Evolutionary conservation across 441 rosid species (phyloP), one percentile per base, ranked within the genome.

Genomic region (Capsella rubella): DNA sequence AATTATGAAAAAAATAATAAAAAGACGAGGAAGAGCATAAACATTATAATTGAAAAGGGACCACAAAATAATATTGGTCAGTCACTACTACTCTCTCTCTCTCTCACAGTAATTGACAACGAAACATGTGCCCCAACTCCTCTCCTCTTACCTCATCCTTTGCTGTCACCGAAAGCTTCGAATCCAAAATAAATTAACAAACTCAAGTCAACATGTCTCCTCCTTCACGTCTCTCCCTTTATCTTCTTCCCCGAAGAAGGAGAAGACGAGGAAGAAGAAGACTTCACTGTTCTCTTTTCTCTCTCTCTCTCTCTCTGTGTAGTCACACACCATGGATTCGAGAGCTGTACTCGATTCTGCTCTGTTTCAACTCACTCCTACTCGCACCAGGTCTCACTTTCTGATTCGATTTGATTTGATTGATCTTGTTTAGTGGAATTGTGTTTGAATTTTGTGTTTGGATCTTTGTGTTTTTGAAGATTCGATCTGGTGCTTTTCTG

Each of bases 301-400:
- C 5, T 39, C 42, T 37, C 40, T 53, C 45, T 76, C 9, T 54
- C 46, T 71, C 52, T 62, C 77, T 66, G 11, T 7, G 54, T 0
- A 45, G 21, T 3, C 47, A 43, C 18, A 4, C 16, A 43, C 74
- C 31, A 86, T 87, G 88, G 87, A 82, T n/a, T 81, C 89, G 2
- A 29, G 78, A 29, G 51, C 81, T 75, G 64, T 79, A 5, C 86
- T 90, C 54, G 92, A 89, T 79, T 83, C 81, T 49, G 96, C 92
- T 68, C 77, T 90, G 79, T 86, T 90, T 74, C 94, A 87, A 49
- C 92, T 90, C 78, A 90, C 94, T 28, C 96, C 94, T 43, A 89
- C 94, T 82, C 82, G 96, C 16, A 89, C 93, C 42, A 89, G 93
- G 42, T 67, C 72, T 61, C 47, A 15, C 15, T 27, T 27, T 49